These are phyloP conservation scores for Gypsophila paniculata DNA, from an alignment of 179 eudicot species.

Conservation along the genomic window DNA sequence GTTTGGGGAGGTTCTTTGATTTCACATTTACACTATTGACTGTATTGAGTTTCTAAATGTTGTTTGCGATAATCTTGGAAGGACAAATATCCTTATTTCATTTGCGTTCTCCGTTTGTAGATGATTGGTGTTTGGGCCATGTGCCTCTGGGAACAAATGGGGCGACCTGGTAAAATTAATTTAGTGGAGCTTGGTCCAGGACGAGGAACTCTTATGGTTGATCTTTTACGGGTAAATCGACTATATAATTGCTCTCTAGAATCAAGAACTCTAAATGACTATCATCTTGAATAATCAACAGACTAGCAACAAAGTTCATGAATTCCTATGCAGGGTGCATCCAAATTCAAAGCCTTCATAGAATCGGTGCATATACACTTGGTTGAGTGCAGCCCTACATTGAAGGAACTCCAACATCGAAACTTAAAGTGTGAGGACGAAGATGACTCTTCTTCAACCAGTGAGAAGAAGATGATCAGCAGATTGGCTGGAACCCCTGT, in stretches of 20 bases:
- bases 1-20: constrained; percentile 87
- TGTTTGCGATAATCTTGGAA: background rate
- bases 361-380: constrained; percentile 68
- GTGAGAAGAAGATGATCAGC: constrained; percentile 39
- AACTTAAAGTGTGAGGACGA: constrained; percentile 64
- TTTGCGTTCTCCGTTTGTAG: constrained; percentile 30
- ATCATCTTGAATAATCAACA: background rate
- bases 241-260: background rate
- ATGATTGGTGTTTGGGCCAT: constrained; percentile 95
- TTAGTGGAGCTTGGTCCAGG: constrained; percentile 97
- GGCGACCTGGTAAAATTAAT: constrained; percentile 64
- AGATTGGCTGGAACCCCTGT: constrained; percentile 60
- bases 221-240: constrained; percentile 71
- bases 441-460: constrained; percentile 26
- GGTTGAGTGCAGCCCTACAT: constrained; percentile 90
- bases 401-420: constrained; percentile 61
- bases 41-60: background rate
- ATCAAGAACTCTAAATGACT: background rate
- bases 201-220: constrained; percentile 95
- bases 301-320: background rate
- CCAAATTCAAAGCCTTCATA: constrained; percentile 65
- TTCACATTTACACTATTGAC: background rate
- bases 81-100: constrained; percentile 1
- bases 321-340: constrained; percentile 53
- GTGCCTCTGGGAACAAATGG: constrained; percentile 99